phyloP scores from a whole-genome alignment of 2,329 filamentous ascomycete genomes.

The Colletotrichum orchidophilum region DNA sequence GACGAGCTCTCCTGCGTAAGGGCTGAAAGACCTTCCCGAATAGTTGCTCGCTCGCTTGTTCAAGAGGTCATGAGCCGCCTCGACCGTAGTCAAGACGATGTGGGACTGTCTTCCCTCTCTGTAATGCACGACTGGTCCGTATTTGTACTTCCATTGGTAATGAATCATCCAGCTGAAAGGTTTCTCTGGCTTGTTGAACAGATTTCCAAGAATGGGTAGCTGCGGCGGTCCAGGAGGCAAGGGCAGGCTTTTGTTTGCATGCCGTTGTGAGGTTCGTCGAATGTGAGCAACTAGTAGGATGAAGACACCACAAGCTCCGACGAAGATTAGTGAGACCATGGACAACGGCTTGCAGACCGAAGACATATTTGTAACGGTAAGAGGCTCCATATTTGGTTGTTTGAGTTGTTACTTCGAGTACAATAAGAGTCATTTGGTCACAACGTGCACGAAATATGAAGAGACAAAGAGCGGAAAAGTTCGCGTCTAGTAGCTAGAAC shows the following conservation, averaged over 20 bases:
- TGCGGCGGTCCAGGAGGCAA: conserved; percentile 7
- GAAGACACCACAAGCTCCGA: neutral
- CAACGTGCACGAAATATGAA: neutral
- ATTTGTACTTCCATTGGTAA: conserved; percentile 5
- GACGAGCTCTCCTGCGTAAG: neutral
- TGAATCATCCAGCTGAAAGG: conserved; percentile 10
- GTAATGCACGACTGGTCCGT: conserved; percentile 5
- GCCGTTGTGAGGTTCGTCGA: neutral
- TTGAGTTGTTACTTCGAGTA: neutral
- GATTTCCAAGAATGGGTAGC: neutral
- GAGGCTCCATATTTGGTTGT: neutral
- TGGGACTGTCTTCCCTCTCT: neutral
- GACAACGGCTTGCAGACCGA: neutral
- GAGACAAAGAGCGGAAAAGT: neutral
- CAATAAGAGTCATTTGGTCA: too few relatives aligned
- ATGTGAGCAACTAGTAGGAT: neutral
- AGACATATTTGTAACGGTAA: neutral
- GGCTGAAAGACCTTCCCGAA: conserved; percentile 1
- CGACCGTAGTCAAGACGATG: conserved; percentile 13
- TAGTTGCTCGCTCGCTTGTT: conserved; percentile 17
- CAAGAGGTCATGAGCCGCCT: conserved; percentile 19
- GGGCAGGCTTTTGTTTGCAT: neutral
- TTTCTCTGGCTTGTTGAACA: conserved; percentile 4
- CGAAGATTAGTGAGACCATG: neutral
- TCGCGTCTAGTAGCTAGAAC: neutral